These are phyloP conservation scores for Eucalyptus shirleyi DNA, from an alignment of 345 rosid species.

Conservation along the genomic window DNA sequence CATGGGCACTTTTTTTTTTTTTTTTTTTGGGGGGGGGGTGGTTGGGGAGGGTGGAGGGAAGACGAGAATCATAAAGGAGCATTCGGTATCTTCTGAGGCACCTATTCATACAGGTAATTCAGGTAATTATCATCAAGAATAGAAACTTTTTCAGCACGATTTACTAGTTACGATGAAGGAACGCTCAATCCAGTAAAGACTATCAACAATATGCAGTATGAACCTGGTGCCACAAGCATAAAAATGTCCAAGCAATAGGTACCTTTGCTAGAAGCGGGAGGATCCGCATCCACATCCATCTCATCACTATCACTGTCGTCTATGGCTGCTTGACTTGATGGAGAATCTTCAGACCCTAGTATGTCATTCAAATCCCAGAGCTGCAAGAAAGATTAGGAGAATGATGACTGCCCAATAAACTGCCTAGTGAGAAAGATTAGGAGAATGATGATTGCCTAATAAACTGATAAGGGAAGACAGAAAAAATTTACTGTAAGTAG, in stretches of 20 bases:
- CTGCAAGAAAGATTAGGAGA: constrained; percentile 16
- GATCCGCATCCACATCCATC: constrained; percentile 58
- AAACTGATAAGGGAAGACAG: background rate
- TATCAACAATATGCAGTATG: background rate
- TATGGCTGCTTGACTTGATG: constrained; percentile 13
- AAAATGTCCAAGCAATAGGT: background rate
- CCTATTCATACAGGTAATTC: no score
- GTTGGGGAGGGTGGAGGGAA: no score
- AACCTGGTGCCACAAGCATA: background rate
- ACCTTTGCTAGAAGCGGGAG: constrained; percentile 42
- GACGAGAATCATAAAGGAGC: no score
- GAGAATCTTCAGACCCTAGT: constrained; percentile 25
- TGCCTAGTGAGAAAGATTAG: background rate
- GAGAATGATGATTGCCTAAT: background rate
- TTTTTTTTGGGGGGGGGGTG: no score
- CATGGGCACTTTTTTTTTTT: no score
- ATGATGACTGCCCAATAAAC: background rate
- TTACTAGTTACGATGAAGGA: background rate
- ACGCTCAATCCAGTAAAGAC: background rate
- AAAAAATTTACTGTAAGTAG: background rate
- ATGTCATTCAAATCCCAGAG: constrained; percentile 76
- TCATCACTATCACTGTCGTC: constrained; percentile 56
- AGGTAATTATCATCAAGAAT: background rate
- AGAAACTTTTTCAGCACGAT: background rate
- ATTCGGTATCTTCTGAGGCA: no score